These are phyloP conservation scores for Puccinia horiana DNA, from an alignment of 1,284 basidiomycete genomes.

Conservation along the genomic window DNA sequence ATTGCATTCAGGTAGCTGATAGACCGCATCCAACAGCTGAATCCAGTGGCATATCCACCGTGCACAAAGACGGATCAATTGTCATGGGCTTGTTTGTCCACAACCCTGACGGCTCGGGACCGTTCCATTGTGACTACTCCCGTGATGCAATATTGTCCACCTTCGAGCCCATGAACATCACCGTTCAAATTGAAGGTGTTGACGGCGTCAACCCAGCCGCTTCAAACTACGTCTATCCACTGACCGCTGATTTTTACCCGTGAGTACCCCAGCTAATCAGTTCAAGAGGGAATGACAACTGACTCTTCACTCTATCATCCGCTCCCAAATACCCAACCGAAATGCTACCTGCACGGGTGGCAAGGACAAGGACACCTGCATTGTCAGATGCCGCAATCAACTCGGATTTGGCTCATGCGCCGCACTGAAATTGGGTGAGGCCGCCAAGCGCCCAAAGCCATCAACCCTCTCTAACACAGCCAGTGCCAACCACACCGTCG, in stretches of 20 bases:
- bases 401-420: slow-evolving; percentile 48
- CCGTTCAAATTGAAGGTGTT: slow-evolving; percentile 42
- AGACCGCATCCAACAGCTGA: slow-evolving; percentile 1
- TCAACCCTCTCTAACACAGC: not conserved
- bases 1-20: not conserved
- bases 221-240: slow-evolving; percentile 41
- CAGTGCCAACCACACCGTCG: not conserved
- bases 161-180: slow-evolving; percentile 45
- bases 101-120: slow-evolving; percentile 47
- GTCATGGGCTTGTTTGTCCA: slow-evolving; percentile 45
- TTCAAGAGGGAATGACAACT: not conserved
- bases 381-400: slow-evolving; percentile 47
- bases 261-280: not conserved
- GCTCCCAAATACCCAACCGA: not conserved
- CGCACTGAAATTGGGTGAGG: slow-evolving; percentile 43
- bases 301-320: not conserved
- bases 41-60: slow-evolving; percentile 25
- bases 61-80: slow-evolving; percentile 25
- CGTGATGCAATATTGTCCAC: slow-evolving; percentile 13
- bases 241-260: slow-evolving; percentile 36
- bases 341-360: slow-evolving; percentile 45
- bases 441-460: not conserved
- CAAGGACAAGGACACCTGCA: slow-evolving; percentile 26
- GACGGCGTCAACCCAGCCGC: slow-evolving; percentile 44
- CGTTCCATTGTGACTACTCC: slow-evolving; percentile 48